phyloP scores from a whole-genome alignment of 805 yeast species.

The Ogataea trehaloabstinens region DNA sequence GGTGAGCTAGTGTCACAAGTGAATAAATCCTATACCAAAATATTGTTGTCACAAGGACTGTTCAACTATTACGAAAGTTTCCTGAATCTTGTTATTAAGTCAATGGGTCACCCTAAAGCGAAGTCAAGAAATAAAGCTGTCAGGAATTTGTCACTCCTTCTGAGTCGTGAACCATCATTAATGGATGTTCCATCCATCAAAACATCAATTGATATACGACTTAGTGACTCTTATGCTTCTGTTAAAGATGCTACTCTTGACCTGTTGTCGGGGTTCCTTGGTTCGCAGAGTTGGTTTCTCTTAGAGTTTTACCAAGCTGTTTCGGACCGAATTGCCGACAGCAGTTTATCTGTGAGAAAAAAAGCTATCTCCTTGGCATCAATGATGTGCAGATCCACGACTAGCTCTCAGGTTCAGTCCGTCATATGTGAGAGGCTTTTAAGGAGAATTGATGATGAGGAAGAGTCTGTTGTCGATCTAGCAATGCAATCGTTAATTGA shows the following conservation, averaged over 20 bases:
- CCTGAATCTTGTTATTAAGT: conserved; percentile 45
- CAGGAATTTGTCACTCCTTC: conserved; percentile 55
- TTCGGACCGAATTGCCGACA: conserved; percentile 51
- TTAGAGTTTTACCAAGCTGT: conserved; percentile 49
- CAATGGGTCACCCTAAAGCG: conserved; percentile 47
- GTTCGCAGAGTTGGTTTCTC: conserved; percentile 41
- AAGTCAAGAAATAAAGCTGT: conserved; percentile 64
- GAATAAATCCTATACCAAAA: conserved; percentile 18
- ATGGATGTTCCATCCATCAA: conserved; percentile 50
- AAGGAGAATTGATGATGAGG: conserved; percentile 66
- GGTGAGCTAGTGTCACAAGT: neutral
- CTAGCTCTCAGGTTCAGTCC: conserved; percentile 32
- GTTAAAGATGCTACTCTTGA: conserved; percentile 79
- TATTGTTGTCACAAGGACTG: conserved; percentile 33
- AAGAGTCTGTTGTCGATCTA: conserved; percentile 47
- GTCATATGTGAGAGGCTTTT: conserved; percentile 52
- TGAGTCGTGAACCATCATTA: conserved; percentile 51
- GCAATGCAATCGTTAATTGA: conserved; percentile 38
- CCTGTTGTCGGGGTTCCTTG: conserved; percentile 50
- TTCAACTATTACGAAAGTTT: conserved; percentile 50
- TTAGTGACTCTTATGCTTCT: conserved; percentile 63
- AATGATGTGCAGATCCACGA: conserved; percentile 41
- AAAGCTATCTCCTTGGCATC: conserved; percentile 54
- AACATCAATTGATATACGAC: conserved; percentile 46
- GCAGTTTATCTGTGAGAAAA: conserved; percentile 62